phyloP scores from a whole-genome alignment of 2,329 filamentous ascomycete species.

The Fusarium siculi region DNA sequence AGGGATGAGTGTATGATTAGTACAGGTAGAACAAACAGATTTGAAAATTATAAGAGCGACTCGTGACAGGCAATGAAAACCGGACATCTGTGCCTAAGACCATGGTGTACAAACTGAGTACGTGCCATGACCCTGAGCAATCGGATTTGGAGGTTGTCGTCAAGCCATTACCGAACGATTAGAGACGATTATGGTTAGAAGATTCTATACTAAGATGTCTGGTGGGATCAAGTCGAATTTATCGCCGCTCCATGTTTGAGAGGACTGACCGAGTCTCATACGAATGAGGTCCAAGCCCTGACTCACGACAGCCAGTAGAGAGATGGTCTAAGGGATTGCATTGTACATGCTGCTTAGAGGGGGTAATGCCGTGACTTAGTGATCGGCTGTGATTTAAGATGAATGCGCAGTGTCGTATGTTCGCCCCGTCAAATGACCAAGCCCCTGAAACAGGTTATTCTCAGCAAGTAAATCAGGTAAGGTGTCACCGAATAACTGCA shows the following conservation, averaged over 20 bases:
- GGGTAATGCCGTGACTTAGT: background rate
- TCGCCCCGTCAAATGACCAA: background rate
- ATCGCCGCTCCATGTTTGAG: background rate
- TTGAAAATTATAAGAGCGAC: background rate
- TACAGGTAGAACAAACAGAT: too few relatives aligned
- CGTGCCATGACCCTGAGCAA: background rate
- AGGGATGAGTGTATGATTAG: fast-evolving
- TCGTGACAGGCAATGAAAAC: background rate
- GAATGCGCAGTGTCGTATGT: too few relatives aligned
- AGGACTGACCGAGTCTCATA: background rate
- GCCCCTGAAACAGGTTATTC: background rate
- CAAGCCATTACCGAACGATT: background rate
- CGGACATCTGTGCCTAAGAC: too few relatives aligned
- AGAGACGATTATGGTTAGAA: fast-evolving
- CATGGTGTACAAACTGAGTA: background rate
- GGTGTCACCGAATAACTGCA: background rate
- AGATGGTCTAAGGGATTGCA: fast-evolving
- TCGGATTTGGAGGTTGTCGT: fast-evolving
- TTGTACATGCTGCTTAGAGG: too few relatives aligned
- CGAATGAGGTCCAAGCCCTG: background rate
- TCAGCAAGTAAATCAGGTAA: background rate
- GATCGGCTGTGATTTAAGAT: too few relatives aligned
- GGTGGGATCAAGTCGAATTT: background rate
- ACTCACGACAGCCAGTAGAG: background rate
- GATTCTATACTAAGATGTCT: background rate